Evolutionary conservation across 768 basidiomycete genomes (phyloP).

Genomic region (Paxillus involutus): DNA sequence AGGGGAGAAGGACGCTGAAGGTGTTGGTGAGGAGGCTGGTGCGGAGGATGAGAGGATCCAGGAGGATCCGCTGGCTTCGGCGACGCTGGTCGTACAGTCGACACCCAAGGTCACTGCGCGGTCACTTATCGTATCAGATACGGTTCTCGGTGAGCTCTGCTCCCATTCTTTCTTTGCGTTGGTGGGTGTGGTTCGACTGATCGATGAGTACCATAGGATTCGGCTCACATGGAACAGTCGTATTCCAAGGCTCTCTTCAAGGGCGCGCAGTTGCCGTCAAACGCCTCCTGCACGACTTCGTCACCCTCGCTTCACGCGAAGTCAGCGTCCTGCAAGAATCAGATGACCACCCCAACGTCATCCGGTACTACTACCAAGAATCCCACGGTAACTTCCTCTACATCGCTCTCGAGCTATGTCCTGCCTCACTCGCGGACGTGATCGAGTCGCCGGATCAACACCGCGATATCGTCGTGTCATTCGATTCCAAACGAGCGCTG

Average conservation of each 20-base stretch:
- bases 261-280: constrained; percentile 98
- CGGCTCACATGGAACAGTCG: constrained; percentile 96
- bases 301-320: constrained; percentile 91
- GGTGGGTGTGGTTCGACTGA: neutral
- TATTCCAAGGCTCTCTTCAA: constrained; percentile 92
- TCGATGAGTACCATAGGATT: constrained; percentile 56
- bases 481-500: constrained; percentile 87
- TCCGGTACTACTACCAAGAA: constrained; percentile 98
- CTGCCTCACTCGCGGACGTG: constrained; percentile 84
- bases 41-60: constrained; percentile 22
- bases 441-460: constrained; percentile 77
- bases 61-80: constrained; percentile 6
- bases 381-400: constrained; percentile 91
- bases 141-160: constrained; percentile 61
- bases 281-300: constrained; percentile 91
- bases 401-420: constrained; percentile 95
- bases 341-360: constrained; percentile 98
- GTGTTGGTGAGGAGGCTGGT: constrained; percentile 13
- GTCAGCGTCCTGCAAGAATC: constrained; percentile 93
- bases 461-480: constrained; percentile 73
- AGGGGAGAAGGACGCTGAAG: constrained; percentile 25
- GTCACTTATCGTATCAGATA: constrained; percentile 71
- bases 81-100: constrained; percentile 25
- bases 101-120: constrained; percentile 30
- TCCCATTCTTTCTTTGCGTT: neutral